These are phyloP conservation scores for Flaveria linearis DNA, from an alignment of 129 eudicot genomes.

Conservation along the genomic window DNA sequence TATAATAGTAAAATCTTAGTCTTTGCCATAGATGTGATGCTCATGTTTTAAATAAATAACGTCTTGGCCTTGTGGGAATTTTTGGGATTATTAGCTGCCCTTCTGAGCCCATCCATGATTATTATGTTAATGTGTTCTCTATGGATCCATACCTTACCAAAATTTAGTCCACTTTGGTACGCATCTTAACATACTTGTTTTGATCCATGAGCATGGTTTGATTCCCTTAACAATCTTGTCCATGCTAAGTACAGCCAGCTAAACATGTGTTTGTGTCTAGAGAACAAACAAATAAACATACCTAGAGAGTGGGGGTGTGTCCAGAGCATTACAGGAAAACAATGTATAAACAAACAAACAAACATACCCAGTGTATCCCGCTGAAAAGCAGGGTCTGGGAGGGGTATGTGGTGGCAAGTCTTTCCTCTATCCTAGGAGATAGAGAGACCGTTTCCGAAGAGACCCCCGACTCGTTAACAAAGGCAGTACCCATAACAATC, in stretches of 20 bases:
- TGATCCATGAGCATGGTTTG: background rate
- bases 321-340: background rate
- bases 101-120: background rate
- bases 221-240: background rate
- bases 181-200: background rate
- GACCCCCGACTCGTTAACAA: no score
- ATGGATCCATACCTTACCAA: background rate
- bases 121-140: background rate
- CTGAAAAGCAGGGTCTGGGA: no score
- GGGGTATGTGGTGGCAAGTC: no score
- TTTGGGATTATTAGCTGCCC: background rate
- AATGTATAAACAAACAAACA: no score
- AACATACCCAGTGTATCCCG: no score
- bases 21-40: background rate
- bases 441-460: no score
- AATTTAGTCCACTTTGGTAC: background rate
- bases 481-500: no score
- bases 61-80: background rate
- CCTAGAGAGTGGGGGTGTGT: background rate
- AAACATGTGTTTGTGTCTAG: background rate
- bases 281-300: no score
- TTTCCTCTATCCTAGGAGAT: no score
- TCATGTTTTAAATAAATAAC: background rate
- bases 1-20: conserved; percentile 26
- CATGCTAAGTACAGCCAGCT: background rate